Evolutionary conservation across 2,329 filamentous ascomycete genomes (phyloP).

Genomic region (Monosporascus ibericus): DNA sequence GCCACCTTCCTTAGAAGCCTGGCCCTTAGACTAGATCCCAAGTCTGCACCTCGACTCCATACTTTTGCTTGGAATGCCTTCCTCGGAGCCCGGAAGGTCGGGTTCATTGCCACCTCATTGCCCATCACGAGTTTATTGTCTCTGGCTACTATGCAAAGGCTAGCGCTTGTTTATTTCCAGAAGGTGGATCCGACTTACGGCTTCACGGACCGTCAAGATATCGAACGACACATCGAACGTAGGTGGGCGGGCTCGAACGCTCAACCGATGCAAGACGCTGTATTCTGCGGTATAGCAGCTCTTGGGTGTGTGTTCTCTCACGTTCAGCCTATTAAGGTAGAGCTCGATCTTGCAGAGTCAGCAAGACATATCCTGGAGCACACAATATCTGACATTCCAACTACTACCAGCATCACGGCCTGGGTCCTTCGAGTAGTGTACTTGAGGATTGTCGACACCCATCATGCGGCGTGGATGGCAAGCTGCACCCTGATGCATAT

Average conservation of each 20-base stretch:
- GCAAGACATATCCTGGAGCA: conserved; percentile 41
- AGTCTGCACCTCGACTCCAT: conserved; percentile 45
- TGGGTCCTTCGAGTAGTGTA: conserved; percentile 51
- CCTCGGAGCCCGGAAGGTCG: conserved; percentile 22
- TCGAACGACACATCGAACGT: conserved; percentile 23
- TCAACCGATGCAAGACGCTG: conserved; percentile 35
- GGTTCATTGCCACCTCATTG: conserved; percentile 18
- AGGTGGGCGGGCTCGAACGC: conserved; percentile 27
- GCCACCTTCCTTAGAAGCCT: conserved; percentile 49
- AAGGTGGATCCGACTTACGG: conserved; percentile 48
- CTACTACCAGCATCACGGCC: conserved; percentile 34
- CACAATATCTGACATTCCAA: conserved; percentile 24
- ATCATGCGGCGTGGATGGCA: conserved; percentile 51
- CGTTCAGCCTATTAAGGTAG: conserved; percentile 30
- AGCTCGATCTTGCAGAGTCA: conserved; percentile 39
- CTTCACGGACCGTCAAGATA: conserved; percentile 33
- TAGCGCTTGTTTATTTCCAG: conserved; percentile 44
- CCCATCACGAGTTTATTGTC: conserved; percentile 41
- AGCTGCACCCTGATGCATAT: conserved; percentile 53
- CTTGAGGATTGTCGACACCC: conserved; percentile 45
- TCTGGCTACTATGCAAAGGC: conserved; percentile 37
- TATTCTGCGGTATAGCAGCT: conserved; percentile 50
- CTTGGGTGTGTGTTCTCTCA: conserved; percentile 47
- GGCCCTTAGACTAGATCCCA: conserved; percentile 46
- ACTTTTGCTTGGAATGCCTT: conserved; percentile 50